Percentiles rank a stretch among this genome's conserved stretches.
These are phyloP conservation scores for Choricystis sp. DNA, from an alignment of 139 green algal genomes.

Conservation along the genomic window DNA sequence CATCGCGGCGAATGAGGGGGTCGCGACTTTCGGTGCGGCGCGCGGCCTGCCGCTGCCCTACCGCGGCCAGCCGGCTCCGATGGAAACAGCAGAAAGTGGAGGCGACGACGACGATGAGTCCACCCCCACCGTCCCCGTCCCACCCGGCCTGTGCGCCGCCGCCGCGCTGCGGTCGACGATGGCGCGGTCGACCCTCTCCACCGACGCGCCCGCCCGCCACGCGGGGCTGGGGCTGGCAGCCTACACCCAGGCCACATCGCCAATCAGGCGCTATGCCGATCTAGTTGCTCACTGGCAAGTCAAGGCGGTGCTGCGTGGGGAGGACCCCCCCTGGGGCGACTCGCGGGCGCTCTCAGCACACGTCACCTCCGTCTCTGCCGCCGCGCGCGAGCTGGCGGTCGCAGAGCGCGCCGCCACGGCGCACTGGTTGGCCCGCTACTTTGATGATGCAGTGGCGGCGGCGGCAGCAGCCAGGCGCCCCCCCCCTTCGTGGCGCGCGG, in stretches of 20 bases:
- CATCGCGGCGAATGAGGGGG: slow-evolving; percentile 59
- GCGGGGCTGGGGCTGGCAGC: slow-evolving; percentile 44
- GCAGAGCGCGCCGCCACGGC: slow-evolving; percentile 29
- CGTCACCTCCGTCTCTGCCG: neutral
- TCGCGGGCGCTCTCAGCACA: neutral
- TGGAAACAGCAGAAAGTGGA: slow-evolving; percentile 22
- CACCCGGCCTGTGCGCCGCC: slow-evolving; percentile 4
- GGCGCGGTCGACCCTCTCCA: slow-evolving; percentile 30
- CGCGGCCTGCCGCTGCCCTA: slow-evolving; percentile 55
- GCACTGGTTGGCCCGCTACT: slow-evolving; percentile 52
- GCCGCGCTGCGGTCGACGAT: slow-evolving; percentile 40
- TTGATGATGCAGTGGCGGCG: slow-evolving; percentile 10
- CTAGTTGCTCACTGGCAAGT: slow-evolving; percentile 67
- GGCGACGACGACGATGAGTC: slow-evolving; percentile 14
- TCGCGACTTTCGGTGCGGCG: slow-evolving; percentile 19
- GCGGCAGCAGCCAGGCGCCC: too few species aligned
- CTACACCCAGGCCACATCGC: slow-evolving; percentile 65
- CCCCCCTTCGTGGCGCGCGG: slow-evolving; percentile 13
- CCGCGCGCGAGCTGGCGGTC: slow-evolving; percentile 12
- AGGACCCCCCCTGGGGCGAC: slow-evolving; percentile 15
- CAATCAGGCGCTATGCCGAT: slow-evolving; percentile 62
- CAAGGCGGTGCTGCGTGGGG: slow-evolving; percentile 36
- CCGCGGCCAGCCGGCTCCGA: slow-evolving; percentile 25
- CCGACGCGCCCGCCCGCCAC: slow-evolving; percentile 23
- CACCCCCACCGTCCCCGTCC: slow-evolving; percentile 45